Percentiles rank a stretch among this genome's conserved stretches.
Conservation (phyloP, 495 filamentous ascomycete genomes). For the Rhypophila decipiens region DNA sequence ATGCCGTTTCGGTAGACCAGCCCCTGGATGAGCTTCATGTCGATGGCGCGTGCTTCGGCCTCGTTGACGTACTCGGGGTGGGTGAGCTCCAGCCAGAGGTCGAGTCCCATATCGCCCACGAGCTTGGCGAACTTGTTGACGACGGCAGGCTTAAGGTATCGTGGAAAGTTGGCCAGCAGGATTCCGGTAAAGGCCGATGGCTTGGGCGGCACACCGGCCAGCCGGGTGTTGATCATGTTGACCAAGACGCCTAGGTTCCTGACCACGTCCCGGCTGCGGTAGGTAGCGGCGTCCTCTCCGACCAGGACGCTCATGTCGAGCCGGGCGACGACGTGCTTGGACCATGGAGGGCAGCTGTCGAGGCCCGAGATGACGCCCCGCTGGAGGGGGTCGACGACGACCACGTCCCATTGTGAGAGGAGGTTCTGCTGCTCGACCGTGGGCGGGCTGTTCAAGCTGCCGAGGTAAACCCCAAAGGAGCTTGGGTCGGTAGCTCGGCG, state of each 20-base stretch:
- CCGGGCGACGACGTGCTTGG: neutral
- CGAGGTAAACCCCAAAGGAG: conserved; percentile 42
- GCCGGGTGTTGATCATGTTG: neutral
- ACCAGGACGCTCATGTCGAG: neutral
- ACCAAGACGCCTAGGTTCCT: neutral
- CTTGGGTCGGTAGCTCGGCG: conserved; percentile 15
- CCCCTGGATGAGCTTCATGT: conserved; percentile 22
- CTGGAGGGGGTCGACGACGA: conserved; percentile 37
- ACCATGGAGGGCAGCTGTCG: neutral
- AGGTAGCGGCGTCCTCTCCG: neutral
- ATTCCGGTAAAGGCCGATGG: neutral
- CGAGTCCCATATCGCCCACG: conserved; percentile 15
- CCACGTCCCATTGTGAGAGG: conserved; percentile 37
- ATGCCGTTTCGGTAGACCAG: conserved; percentile 32
- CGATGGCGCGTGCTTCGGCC: conserved; percentile 16
- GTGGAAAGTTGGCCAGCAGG: conserved; percentile 20
- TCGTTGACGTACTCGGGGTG: conserved; percentile 24
- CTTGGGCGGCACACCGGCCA: neutral
- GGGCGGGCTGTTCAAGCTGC: conserved; percentile 29
- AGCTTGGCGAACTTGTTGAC: conserved; percentile 22
- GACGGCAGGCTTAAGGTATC: conserved; percentile 11
- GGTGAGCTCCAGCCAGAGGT: conserved; percentile 28
- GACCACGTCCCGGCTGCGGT: neutral
- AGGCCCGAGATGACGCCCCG: conserved; percentile 30
- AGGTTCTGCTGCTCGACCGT: conserved; percentile 26